Base-by-base conservation (phyloP, 306 rosid genomes). In the Arachis hypogaea region DNA sequence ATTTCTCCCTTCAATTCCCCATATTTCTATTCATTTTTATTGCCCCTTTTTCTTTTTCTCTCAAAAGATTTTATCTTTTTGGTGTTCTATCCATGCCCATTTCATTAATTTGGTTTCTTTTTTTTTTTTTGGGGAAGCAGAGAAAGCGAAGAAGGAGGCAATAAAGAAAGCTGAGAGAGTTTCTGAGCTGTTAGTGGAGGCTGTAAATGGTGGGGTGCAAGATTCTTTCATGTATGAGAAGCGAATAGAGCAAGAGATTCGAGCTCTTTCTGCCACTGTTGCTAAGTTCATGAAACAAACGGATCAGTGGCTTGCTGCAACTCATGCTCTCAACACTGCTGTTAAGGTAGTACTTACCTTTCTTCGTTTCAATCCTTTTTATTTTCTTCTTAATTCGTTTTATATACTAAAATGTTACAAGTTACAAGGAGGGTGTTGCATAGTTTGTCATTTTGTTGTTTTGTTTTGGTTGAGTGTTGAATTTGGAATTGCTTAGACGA, bases 271-370 rank as follows among this genome's bases (percentile, higher is more conserved):
- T 30, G 51, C 71, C 38, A 85, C 93, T 9, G 87, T 92, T 59
- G 6, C 93, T 0, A 86, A 89, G 7, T 94, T 92, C 83, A 84
- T 76, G 57, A 94, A 89, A 75, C 97, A 89, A 78, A 88, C 96
- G 7, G 97, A 92, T 86, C 96, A 94, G 5, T 94, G 95, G 97
- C 96, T 94, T 55, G 51, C 86, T 62, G 77, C 92, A 33, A 84
- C 99, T 70, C 94, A 80, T 73, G 77, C 93, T 55, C 72, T 94
- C 28, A 94, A 94, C 81, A 78, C 90, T 9, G 95, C 92, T 45
- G 83, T 94, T 54, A 94, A 94, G 97, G 99, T 88, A 59, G 28
- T 22, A 22, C 28, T 22, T 22, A 22, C 28, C 28, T 22, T 22
- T 22, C 28, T 22, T 22, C 28, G 28, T 0, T 28, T 8, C 28